Conservation (phyloP, 2,329 filamentous ascomycete species). For the Neophaeococcomyces aloes region DNA sequence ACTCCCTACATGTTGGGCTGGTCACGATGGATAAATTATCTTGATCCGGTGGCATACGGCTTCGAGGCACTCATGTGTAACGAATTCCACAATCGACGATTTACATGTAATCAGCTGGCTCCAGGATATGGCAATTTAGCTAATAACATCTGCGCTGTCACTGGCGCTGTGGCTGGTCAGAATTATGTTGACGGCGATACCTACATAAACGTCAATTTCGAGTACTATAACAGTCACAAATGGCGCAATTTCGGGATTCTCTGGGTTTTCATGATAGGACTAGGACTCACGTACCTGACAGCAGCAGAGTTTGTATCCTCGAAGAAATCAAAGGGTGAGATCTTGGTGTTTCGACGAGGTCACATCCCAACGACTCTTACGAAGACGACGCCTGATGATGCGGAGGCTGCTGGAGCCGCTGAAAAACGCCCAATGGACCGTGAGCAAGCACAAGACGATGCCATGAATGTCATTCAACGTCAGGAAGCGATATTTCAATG, state of each 20-base stretch:
- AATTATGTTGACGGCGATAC: constrained; percentile 46
- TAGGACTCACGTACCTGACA: constrained; percentile 26
- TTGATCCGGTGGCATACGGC: constrained; percentile 56
- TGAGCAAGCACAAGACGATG: constrained; percentile 14
- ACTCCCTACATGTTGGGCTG: constrained; percentile 49
- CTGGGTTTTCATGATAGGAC: constrained; percentile 54
- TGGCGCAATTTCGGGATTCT: constrained; percentile 64
- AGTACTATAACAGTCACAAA: constrained; percentile 47
- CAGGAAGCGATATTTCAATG: constrained; percentile 77
- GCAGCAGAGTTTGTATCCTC: constrained; percentile 24
- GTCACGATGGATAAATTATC: constrained; percentile 57
- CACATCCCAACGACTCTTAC: constrained; percentile 15
- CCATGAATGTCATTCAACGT: constrained; percentile 41
- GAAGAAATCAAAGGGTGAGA: constrained; percentile 30
- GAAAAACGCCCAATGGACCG: constrained; percentile 26
- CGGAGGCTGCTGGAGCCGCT: constrained; percentile 21
- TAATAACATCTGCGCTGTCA: constrained; percentile 56
- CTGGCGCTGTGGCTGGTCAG: constrained; percentile 48
- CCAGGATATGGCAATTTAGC: constrained; percentile 39
- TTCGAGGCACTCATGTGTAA: constrained; percentile 51
- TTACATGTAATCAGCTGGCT: constrained; percentile 44
- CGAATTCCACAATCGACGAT: constrained; percentile 49
- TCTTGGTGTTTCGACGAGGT: constrained; percentile 25
- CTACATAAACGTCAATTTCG: constrained; percentile 47
- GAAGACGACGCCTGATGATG: constrained; percentile 19